These are phyloP conservation scores for Tricholoma sp. DNA, from an alignment of 768 basidiomycete genomes.

Conservation along the genomic window DNA sequence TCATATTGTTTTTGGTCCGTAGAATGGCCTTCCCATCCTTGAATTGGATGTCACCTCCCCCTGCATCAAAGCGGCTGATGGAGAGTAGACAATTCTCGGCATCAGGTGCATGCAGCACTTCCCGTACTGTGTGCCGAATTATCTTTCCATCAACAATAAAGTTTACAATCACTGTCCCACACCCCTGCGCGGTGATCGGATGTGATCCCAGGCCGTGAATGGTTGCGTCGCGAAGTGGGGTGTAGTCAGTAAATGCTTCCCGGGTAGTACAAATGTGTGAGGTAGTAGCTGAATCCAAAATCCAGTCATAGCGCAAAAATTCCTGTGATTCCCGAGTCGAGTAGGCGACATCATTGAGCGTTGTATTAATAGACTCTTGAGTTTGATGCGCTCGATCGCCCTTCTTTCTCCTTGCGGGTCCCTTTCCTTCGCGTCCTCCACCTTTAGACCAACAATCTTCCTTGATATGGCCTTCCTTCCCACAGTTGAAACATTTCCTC, in stretches of 20 bases:
- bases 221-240: slow-evolving; percentile 6
- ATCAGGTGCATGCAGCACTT: slow-evolving; percentile 17
- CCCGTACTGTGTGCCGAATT: slow-evolving; percentile 9
- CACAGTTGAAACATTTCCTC: slow-evolving; percentile 26
- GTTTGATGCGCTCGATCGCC: neutral
- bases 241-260: slow-evolving; percentile 17
- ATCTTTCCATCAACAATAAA: slow-evolving; percentile 13
- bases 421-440: slow-evolving; percentile 32
- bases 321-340: neutral
- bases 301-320: slow-evolving; percentile 17
- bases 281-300: slow-evolving; percentile 21
- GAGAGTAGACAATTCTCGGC: slow-evolving; percentile 20
- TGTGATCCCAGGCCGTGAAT: slow-evolving; percentile 15
- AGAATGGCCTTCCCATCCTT: neutral
- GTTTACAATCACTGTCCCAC: slow-evolving; percentile 15
- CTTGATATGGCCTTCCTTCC: slow-evolving; percentile 23
- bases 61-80: slow-evolving; percentile 14
- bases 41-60: slow-evolving; percentile 10
- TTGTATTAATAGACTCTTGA: slow-evolving; percentile 5
- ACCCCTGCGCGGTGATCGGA: slow-evolving; percentile 8
- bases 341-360: slow-evolving; percentile 5
- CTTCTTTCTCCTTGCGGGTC: slow-evolving; percentile 8
- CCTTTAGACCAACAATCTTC: slow-evolving; percentile 33
- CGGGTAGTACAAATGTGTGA: slow-evolving; percentile 20
- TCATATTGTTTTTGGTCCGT: neutral